Conservation (phyloP, 768 basidiomycete species). For the Lyophyllum atratum region DNA sequence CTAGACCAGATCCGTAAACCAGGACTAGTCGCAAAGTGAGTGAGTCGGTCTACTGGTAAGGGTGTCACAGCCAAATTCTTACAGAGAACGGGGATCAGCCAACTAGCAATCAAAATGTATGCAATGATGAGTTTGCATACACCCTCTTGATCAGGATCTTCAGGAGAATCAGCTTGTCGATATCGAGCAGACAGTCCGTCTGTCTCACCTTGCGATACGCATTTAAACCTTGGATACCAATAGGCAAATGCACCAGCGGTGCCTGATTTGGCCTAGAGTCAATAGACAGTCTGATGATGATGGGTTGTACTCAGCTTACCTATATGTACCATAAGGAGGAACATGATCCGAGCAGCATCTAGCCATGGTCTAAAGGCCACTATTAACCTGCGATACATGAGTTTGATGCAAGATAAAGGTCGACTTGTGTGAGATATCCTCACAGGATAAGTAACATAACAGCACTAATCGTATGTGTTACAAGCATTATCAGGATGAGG, state of each 20-base stretch:
- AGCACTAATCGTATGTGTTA: conserved; percentile 39
- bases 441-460: conserved; percentile 46
- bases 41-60: neutral
- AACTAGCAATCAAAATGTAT: conserved; percentile 51
- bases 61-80: conserved; percentile 22
- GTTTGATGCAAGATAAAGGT: conserved; percentile 8
- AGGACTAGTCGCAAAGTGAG: conserved; percentile 2
- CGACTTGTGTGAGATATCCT: conserved; percentile 8
- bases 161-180: neutral
- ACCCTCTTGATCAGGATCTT: conserved; percentile 41
- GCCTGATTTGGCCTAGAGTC: conserved; percentile 28
- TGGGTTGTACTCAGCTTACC: conserved; percentile 32
- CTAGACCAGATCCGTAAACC: conserved; percentile 11
- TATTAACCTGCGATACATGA: conserved; percentile 36
- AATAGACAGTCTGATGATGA: neutral
- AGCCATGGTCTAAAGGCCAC: conserved; percentile 53
- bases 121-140: conserved; percentile 50
- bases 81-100: conserved; percentile 57
- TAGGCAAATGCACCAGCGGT: conserved; percentile 42
- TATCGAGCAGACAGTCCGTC: neutral
- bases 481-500: conserved; percentile 46
- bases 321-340: conserved; percentile 46
- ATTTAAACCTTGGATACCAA: conserved; percentile 44
- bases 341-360: conserved; percentile 50
- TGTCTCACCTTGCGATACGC: conserved; percentile 42